Conservation (phyloP, 1,139 yeast genomes). For the Saccharomyces hybrid region DNA sequence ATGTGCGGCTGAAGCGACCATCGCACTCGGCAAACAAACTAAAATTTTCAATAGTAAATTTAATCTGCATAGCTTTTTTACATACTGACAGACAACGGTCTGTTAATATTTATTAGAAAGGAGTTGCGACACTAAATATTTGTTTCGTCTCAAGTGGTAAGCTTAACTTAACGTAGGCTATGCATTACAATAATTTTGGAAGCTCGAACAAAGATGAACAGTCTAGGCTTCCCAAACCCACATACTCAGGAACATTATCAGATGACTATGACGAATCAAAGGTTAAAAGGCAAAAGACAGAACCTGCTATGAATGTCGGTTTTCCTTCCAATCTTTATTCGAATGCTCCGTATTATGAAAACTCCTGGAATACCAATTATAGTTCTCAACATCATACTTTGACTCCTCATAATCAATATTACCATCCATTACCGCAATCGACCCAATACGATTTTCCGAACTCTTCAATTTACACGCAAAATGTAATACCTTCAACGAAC, state of each 20-base stretch:
- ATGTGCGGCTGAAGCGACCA: background rate
- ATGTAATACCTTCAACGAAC: background rate
- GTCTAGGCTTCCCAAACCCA: conserved; percentile 20
- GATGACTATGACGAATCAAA: background rate
- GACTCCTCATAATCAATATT: background rate
- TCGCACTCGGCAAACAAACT: background rate
- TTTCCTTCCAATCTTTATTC: background rate
- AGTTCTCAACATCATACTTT: background rate
- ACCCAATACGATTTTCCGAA: background rate
- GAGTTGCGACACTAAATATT: background rate
- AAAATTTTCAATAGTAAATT: background rate
- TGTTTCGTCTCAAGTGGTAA: background rate
- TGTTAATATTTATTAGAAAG: too few relatives aligned
- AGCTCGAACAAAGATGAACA: background rate
- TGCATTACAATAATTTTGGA: background rate
- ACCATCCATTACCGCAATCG: background rate
- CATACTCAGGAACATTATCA: conserved; percentile 22
- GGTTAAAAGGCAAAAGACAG: conserved; percentile 2
- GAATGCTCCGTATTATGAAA: background rate
- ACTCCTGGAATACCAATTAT: background rate
- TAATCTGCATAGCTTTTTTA: background rate
- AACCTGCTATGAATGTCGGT: background rate
- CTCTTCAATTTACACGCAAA: background rate
- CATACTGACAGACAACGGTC: too few relatives aligned
- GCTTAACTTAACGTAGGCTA: background rate